Conservation (phyloP, 2,329 filamentous ascomycete species). For the Blumeriella jaapii region DNA sequence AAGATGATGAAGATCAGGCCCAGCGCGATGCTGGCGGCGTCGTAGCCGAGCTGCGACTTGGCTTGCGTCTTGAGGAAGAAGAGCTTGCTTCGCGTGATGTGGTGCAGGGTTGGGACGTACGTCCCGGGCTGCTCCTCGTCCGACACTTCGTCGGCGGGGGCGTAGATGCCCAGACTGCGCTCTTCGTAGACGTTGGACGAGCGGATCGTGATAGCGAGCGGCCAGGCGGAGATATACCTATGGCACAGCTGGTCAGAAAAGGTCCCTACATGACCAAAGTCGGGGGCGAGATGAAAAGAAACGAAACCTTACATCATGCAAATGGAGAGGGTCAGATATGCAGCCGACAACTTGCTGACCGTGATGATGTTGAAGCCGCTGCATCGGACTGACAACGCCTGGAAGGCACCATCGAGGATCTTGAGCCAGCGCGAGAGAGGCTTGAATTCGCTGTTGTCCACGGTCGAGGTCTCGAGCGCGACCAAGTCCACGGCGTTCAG, state of each 20-base stretch:
- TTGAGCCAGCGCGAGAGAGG: constrained; percentile 40
- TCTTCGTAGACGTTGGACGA: constrained; percentile 65
- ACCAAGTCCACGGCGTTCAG: constrained; percentile 54
- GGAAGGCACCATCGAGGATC: constrained; percentile 53
- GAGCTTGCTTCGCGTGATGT: not conserved
- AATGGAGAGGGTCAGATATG: constrained; percentile 18
- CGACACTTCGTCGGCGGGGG: no score
- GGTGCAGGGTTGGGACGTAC: no score
- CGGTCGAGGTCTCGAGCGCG: constrained; percentile 52
- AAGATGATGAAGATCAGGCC: constrained; percentile 47
- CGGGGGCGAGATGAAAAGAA: constrained; percentile 38
- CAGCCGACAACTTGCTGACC: constrained; percentile 42
- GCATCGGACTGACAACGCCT: constrained; percentile 50
- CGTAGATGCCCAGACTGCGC: constrained; percentile 49
- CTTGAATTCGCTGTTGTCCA: constrained; percentile 45
- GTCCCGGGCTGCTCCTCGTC: not conserved
- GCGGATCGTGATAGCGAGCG: constrained; percentile 50
- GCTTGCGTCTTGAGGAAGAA: constrained; percentile 33
- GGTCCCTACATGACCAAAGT: constrained; percentile 23
- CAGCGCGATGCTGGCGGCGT: constrained; percentile 54
- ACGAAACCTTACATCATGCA: not conserved
- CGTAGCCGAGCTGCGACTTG: constrained; percentile 51
- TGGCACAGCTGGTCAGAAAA: not conserved
- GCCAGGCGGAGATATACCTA: constrained; percentile 46
- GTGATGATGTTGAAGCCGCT: constrained; percentile 55